A percentile compares a stretch with the other conserved stretches of the same genome.
Conservation (phyloP, 1,284 basidiomycete genomes). For the Phellinidium pouzarii region DNA sequence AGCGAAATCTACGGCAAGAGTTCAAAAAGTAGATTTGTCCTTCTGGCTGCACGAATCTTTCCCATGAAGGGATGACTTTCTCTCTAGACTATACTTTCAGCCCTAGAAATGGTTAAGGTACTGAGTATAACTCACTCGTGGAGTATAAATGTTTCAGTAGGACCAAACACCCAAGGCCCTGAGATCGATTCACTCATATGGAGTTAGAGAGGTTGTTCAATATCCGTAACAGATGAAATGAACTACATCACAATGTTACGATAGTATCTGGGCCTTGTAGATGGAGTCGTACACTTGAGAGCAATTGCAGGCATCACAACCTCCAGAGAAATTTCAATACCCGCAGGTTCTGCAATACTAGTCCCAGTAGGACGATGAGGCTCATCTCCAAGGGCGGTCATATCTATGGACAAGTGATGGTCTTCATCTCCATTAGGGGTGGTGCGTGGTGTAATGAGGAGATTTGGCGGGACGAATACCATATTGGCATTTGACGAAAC, state of each 20-base stretch:
- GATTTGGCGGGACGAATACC: too few species aligned
- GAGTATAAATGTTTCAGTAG: slow-evolving; percentile 2
- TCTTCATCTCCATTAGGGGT: too few species aligned
- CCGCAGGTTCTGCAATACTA: not conserved
- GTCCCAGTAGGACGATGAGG: too few species aligned
- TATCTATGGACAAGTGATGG: too few species aligned
- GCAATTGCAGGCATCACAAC: too few species aligned
- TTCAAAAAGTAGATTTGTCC: slow-evolving; percentile 10
- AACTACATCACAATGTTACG: slow-evolving; percentile 2
- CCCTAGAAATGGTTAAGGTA: too few species aligned
- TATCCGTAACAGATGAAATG: not conserved
- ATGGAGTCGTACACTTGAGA: not conserved
- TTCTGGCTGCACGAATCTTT: slow-evolving; percentile 13
- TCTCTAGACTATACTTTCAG: not conserved
- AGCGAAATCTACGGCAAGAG: not conserved
- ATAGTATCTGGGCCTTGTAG: not conserved
- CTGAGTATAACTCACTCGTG: not conserved
- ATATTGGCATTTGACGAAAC: too few species aligned
- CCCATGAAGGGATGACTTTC: not conserved
- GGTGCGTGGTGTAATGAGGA: too few species aligned
- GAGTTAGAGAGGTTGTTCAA: not conserved
- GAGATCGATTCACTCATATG: not conserved
- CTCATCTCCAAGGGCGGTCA: too few species aligned
- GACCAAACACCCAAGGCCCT: slow-evolving; percentile 3
- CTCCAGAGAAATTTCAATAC: not conserved